Evolutionary conservation across 192 early-diverging fungal genomes (phyloP).

Genomic region (Coemansia sp.): DNA sequence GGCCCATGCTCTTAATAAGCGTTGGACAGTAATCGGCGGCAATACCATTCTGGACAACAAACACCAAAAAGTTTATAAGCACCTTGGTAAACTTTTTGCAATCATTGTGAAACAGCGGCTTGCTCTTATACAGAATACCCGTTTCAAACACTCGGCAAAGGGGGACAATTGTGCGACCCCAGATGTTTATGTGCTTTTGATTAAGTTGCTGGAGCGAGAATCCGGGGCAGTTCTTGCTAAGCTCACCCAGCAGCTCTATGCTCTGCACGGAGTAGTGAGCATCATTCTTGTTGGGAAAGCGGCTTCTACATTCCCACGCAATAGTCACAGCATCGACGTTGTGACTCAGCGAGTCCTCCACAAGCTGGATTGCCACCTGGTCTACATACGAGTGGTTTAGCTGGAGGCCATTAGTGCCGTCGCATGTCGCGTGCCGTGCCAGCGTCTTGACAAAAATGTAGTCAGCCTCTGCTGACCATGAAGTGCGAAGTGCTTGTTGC

Average conservation of each 20-base stretch:
- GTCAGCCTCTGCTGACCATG: constrained; percentile 19
- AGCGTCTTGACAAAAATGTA: constrained; percentile 26
- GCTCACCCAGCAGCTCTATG: constrained; percentile 24
- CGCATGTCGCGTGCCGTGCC: constrained; percentile 22
- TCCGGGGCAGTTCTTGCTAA: constrained; percentile 12
- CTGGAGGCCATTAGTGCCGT: constrained; percentile 9
- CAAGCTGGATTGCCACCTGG: constrained; percentile 20
- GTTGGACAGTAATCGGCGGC: background rate
- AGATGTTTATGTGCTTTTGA: constrained; percentile 52
- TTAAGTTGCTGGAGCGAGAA: constrained; percentile 44
- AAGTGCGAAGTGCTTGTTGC: background rate
- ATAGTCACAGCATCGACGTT: background rate
- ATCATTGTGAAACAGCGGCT: constrained; percentile 36
- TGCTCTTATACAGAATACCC: constrained; percentile 29
- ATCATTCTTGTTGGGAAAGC: constrained; percentile 19
- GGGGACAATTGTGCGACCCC: constrained; percentile 30
- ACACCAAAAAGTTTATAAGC: constrained; percentile 17
- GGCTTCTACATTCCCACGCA: background rate
- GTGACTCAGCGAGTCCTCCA: constrained; percentile 6
- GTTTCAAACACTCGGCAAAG: constrained; percentile 18
- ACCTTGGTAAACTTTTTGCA: constrained; percentile 43
- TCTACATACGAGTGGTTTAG: constrained; percentile 32
- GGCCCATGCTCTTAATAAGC: background rate
- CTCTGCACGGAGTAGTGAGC: constrained; percentile 24
- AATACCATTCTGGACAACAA: background rate